phyloP scores from a whole-genome alignment of 805 yeast species.

The Pichia ethanolica region DNA sequence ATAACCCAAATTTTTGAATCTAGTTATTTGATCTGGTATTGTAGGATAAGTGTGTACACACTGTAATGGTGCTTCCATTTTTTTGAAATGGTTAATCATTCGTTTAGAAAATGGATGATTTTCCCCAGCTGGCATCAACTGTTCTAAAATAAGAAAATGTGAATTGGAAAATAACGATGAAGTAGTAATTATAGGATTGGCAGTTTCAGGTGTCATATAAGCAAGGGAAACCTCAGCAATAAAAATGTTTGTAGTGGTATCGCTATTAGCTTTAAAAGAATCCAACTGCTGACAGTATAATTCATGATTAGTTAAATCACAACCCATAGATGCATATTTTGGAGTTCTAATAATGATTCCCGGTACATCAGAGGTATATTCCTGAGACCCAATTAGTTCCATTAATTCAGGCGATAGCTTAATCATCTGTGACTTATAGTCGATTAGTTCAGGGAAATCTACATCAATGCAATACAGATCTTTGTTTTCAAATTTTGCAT shows the following conservation, averaged over 20 bases:
- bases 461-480: conserved; percentile 53
- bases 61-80: conserved; percentile 59
- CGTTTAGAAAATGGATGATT: conserved; percentile 63
- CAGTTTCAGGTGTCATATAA: conserved; percentile 61
- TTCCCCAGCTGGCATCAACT: conserved; percentile 56
- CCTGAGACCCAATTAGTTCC: conserved; percentile 35
- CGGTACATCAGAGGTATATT: background rate
- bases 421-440: conserved; percentile 48
- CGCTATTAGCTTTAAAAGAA: conserved; percentile 18
- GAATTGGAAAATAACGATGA: conserved; percentile 40
- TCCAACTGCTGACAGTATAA: conserved; percentile 31
- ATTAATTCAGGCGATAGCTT: conserved; percentile 38
- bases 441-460: conserved; percentile 66
- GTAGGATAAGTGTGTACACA: conserved; percentile 55
- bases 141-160: conserved; percentile 65
- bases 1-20: conserved; percentile 46
- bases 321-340: conserved; percentile 53
- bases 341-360: conserved; percentile 31
- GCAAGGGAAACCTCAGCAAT: conserved; percentile 81
- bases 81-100: conserved; percentile 65
- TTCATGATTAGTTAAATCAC: conserved; percentile 49
- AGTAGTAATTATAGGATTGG: conserved; percentile 51
- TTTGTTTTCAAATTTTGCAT: conserved; percentile 10
- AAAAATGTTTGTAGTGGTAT: conserved; percentile 43
- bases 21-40: conserved; percentile 35